These are phyloP conservation scores for Candida vaughaniae DNA, from an alignment of 805 yeast genomes.

Conservation along the genomic window DNA sequence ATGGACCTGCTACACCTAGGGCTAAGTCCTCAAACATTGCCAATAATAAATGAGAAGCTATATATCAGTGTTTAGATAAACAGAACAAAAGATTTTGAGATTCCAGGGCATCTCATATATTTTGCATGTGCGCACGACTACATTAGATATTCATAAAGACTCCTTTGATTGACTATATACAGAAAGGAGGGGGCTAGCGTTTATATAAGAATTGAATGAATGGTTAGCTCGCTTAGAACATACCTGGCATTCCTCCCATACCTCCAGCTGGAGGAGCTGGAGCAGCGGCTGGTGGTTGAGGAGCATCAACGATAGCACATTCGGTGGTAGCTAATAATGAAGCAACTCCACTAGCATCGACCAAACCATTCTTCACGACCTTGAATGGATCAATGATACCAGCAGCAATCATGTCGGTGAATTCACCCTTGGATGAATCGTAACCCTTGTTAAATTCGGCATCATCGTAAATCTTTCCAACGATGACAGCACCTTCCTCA, in stretches of 20 bases:
- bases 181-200: slow-evolving; percentile 3
- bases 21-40: slow-evolving; percentile 8
- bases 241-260: slow-evolving; percentile 32
- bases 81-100: slow-evolving; percentile 1
- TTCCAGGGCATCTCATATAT: slow-evolving; percentile 15
- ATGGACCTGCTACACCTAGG: neutral
- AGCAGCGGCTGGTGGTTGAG: slow-evolving; percentile 66
- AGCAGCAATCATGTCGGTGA: slow-evolving; percentile 91
- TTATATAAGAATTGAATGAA: slow-evolving; percentile 1
- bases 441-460: slow-evolving; percentile 85
- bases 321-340: slow-evolving; percentile 96
- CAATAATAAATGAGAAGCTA: no score
- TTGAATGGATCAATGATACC: slow-evolving; percentile 99
- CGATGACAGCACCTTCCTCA: slow-evolving; percentile 95
- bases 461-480: slow-evolving; percentile 74
- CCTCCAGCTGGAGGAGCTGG: slow-evolving; percentile 50
- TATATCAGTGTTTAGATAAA: neutral
- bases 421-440: slow-evolving; percentile 89
- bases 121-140: slow-evolving; percentile 6
- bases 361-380: slow-evolving; percentile 93
- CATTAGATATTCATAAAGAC: no score
- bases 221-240: slow-evolving; percentile 11
- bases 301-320: slow-evolving; percentile 96
- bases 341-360: slow-evolving; percentile 97
- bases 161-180: slow-evolving; percentile 9